Percentiles rank a stretch among this genome's conserved stretches.
phyloP scores from a whole-genome alignment of 1,139 yeast genomes.

The Kazachstania sp. region DNA sequence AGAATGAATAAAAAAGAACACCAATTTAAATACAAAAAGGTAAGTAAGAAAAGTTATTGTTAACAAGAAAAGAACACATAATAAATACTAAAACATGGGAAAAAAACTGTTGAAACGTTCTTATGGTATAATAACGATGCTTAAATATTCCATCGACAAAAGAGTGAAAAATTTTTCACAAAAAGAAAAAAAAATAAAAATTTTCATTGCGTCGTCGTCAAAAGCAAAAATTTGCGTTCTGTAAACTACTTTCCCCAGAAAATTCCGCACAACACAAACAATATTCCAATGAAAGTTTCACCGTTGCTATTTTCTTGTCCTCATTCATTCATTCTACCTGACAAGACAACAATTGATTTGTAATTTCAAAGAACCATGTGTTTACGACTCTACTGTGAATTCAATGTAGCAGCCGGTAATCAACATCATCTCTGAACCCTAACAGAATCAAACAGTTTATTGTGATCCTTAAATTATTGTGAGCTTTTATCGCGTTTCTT shows the following conservation, averaged over 20 bases:
- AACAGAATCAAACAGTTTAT: not conserved
- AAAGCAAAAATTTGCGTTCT: too few species aligned
- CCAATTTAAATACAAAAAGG: not conserved
- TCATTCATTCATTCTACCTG: too few species aligned
- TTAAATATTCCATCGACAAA: not conserved
- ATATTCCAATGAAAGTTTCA: too few species aligned
- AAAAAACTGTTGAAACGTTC: not conserved
- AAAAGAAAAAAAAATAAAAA: not conserved
- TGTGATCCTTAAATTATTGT: too few species aligned
- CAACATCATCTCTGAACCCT: not conserved
- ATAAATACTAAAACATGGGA: not conserved
- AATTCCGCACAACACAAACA: too few species aligned
- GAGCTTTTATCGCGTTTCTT: too few species aligned
- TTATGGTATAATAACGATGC: not conserved
- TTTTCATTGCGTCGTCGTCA: too few species aligned
- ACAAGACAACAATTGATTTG: too few species aligned
- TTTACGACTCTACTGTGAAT: not conserved
- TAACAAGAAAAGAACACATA: not conserved
- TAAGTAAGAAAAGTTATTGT: not conserved
- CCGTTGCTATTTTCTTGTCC: too few species aligned
- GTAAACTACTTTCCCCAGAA: too few species aligned
- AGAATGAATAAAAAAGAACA: not conserved
- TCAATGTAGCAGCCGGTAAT: not conserved
- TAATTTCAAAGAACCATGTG: too few species aligned
- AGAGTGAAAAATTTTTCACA: constrained; percentile 2